These are phyloP conservation scores for Penicillium oxalicum DNA, from an alignment of 2,329 filamentous ascomycete genomes.

Conservation along the genomic window DNA sequence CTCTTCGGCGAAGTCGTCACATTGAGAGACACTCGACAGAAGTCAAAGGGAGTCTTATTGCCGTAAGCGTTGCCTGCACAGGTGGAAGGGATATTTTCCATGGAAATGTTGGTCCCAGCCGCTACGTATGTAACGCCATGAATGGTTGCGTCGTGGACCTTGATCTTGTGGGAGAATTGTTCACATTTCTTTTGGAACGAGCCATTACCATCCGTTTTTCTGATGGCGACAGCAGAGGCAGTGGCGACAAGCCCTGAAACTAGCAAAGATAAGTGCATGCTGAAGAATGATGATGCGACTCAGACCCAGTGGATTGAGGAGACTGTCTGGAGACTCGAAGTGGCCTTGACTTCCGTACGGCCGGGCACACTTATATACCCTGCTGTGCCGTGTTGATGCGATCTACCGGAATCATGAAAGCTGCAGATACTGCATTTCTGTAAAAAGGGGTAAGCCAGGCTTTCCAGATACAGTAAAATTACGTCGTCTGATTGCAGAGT, in stretches of 20 bases:
- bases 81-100: not conserved
- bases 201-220: not conserved
- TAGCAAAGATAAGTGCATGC: too few relatives aligned
- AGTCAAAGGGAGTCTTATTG: not conserved
- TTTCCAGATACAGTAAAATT: too few relatives aligned
- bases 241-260: not conserved
- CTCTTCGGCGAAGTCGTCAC: slow-evolving; percentile 1
- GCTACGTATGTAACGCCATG: not conserved
- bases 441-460: too few relatives aligned
- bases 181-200: not conserved
- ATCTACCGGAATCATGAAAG: too few relatives aligned
- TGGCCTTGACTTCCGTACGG: too few relatives aligned
- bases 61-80: not conserved
- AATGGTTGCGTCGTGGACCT: not conserved
- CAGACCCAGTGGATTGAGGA: too few relatives aligned
- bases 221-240: not conserved
- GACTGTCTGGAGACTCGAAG: too few relatives aligned
- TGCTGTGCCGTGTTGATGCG: too few relatives aligned
- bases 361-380: too few relatives aligned
- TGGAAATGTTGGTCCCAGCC: not conserved
- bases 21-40: slow-evolving; percentile 1
- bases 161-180: not conserved
- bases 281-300: too few relatives aligned
- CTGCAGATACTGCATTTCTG: too few relatives aligned
- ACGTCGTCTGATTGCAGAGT: too few relatives aligned